Conservation (phyloP, 345 rosid genomes). For the Pugionium cornutum region DNA sequence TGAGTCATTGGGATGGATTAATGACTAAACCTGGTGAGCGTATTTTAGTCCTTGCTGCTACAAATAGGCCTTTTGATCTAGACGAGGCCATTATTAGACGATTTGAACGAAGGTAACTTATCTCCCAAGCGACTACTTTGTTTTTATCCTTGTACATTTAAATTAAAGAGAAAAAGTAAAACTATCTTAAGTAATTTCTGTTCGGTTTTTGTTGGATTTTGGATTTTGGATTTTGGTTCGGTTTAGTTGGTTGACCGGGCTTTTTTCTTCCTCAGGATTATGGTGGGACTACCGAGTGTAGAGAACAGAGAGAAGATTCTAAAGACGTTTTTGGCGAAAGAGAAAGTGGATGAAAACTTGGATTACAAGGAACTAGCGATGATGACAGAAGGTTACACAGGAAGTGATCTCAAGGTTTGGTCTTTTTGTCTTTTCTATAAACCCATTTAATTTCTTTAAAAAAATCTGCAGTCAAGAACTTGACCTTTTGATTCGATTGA, state of each 20-base stretch:
- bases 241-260: neutral
- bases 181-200: too few species aligned
- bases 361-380: conserved; percentile 71
- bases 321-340: conserved; percentile 66
- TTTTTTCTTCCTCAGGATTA: too few species aligned
- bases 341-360: conserved; percentile 60
- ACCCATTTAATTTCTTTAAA: neutral
- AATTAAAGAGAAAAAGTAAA: too few species aligned
- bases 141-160: too few species aligned
- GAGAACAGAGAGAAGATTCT: conserved; percentile 80
- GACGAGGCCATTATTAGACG: conserved; percentile 96
- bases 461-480: too few species aligned
- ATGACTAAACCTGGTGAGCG: conserved; percentile 73
- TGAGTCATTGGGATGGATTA: conserved; percentile 95
- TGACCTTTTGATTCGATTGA: conserved; percentile 12
- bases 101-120: conserved; percentile 75
- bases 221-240: too few species aligned
- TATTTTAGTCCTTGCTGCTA: conserved; percentile 93
- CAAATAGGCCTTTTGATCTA: conserved; percentile 93
- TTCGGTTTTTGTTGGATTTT: neutral
- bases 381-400: conserved; percentile 79
- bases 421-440: neutral
- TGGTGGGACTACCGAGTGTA: conserved; percentile 72
- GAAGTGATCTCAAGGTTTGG: conserved; percentile 83
- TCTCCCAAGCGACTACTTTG: neutral